phyloP scores from a whole-genome alignment of 2,329 filamentous ascomycete genomes.

The Beauveria scarabaeidicola region DNA sequence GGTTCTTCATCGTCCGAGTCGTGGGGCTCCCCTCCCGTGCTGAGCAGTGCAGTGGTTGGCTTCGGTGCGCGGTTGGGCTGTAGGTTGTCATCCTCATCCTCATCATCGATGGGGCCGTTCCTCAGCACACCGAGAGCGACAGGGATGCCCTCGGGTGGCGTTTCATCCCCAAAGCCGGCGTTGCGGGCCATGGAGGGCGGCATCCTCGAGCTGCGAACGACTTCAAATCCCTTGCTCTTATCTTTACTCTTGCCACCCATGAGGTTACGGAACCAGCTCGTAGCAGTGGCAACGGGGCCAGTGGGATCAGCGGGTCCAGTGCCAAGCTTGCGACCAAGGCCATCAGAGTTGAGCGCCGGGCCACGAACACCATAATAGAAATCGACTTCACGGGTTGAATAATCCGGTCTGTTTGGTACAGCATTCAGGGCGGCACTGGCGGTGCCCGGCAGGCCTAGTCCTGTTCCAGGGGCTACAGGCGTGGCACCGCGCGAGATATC shows the following conservation, averaged over 20 bases:
- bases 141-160: constrained; percentile 57
- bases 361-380: constrained; percentile 94
- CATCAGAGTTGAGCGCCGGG: constrained; percentile 73
- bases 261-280: constrained; percentile 76
- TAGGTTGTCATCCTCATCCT: constrained; percentile 41
- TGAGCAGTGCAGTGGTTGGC: constrained; percentile 29
- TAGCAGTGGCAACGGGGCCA: constrained; percentile 78
- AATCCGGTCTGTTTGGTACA: constrained; percentile 63
- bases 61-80: constrained; percentile 13
- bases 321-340: constrained; percentile 73
- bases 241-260: constrained; percentile 84
- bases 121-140: constrained; percentile 53
- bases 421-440: constrained; percentile 27
- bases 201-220: constrained; percentile 82
- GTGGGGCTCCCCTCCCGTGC: constrained; percentile 37
- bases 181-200: constrained; percentile 58
- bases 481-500: constrained; percentile 36
- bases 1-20: constrained; percentile 34
- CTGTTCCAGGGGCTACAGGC: constrained; percentile 30
- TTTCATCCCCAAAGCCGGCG: constrained; percentile 52
- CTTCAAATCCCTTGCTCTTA: constrained; percentile 93
- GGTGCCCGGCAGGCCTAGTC: background rate
- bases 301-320: constrained; percentile 94
- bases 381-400: constrained; percentile 88
- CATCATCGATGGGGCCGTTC: constrained; percentile 56